phyloP scores from a whole-genome alignment of 805 yeast genomes.

The Deakozyma indianensis region DNA sequence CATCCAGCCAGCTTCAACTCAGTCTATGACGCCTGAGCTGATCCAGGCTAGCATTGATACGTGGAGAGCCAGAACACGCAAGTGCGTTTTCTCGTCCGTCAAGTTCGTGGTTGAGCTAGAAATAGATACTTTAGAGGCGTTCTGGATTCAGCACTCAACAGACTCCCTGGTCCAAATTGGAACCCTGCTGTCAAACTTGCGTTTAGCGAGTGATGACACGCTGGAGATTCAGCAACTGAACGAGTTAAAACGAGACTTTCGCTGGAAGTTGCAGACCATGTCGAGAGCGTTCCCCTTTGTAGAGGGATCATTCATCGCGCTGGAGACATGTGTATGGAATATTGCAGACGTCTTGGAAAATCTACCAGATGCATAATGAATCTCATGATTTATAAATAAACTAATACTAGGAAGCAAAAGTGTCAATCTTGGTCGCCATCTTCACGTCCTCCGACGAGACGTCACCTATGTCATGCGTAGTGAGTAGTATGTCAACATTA shows the following conservation, averaged over 20 bases:
- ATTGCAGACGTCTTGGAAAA: background rate
- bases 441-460: background rate
- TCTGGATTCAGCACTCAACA: conserved; percentile 8
- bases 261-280: conserved; percentile 12
- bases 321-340: conserved; percentile 13
- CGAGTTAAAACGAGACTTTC: conserved; percentile 8
- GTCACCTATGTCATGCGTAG: background rate
- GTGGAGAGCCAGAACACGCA: background rate
- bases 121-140: conserved; percentile 5
- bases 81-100: conserved; percentile 1
- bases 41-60: background rate
- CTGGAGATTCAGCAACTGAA: conserved; percentile 6
- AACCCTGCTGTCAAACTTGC: conserved; percentile 4
- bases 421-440: background rate
- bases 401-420: background rate
- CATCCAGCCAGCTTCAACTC: background rate
- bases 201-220: conserved; percentile 4
- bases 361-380: background rate
- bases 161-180: conserved; percentile 7
- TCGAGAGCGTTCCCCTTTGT: conserved; percentile 13
- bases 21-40: conserved; percentile 5
- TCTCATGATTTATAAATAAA: too few species aligned
- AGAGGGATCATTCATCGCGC: conserved; percentile 10
- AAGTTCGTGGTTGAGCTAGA: conserved; percentile 4
- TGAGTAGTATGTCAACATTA: background rate